Percentiles rank a stretch among this genome's conserved stretches.
These are phyloP conservation scores for Diaporthe australafricana DNA, from an alignment of 2,329 filamentous ascomycete genomes.

Conservation along the genomic window DNA sequence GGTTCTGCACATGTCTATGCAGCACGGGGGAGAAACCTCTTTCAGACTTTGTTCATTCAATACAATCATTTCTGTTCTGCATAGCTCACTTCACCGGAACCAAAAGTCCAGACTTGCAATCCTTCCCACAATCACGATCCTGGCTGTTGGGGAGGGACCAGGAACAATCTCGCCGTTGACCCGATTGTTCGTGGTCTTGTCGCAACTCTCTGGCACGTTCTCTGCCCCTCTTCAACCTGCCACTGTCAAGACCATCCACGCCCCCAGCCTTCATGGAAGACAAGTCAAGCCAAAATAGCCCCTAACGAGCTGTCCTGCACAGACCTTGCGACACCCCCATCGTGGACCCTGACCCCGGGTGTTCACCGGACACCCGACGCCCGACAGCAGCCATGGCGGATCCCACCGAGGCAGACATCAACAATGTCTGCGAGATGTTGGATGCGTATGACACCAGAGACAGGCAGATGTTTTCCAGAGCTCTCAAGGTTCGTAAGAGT, in stretches of 20 bases:
- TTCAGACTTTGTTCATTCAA: background rate
- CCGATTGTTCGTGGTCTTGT: background rate
- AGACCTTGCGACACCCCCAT: background rate
- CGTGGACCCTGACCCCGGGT: background rate
- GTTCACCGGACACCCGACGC: background rate
- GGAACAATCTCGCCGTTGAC: background rate
- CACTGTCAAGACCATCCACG: background rate
- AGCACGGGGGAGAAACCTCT: conserved; percentile 14
- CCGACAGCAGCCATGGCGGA: conserved; percentile 44
- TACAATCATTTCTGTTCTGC: background rate
- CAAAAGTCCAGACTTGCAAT: background rate
- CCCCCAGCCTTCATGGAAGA: background rate
- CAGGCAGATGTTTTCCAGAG: conserved; percentile 52
- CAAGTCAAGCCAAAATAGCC: background rate
- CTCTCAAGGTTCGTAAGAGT: conserved; percentile 52
- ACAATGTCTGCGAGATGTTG: conserved; percentile 56
- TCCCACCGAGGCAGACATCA: conserved; percentile 51
- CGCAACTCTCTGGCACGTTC: background rate
- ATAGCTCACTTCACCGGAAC: background rate
- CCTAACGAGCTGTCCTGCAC: background rate
- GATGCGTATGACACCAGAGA: conserved; percentile 51
- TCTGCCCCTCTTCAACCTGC: background rate
- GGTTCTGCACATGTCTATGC: conserved; percentile 7
- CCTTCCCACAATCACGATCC: background rate
- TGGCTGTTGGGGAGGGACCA: conserved; percentile 14